Evolutionary conservation across 2,329 filamentous ascomycete species (phyloP), one percentile per base, ranked within the genome.

Genomic region (Thielaviopsis punctulata): DNA sequence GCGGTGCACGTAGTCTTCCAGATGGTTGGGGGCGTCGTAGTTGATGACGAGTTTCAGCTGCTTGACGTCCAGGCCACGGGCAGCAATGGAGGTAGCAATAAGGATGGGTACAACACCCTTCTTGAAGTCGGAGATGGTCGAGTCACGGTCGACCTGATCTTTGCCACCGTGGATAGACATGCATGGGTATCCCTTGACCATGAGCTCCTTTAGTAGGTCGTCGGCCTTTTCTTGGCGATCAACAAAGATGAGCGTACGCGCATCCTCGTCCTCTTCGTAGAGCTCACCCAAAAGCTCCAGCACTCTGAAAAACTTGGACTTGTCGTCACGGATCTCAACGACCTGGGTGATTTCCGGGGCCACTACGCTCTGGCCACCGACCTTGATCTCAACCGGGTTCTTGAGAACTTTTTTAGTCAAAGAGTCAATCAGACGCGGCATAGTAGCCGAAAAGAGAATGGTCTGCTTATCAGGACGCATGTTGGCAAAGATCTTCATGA

Each of bases 1-100:
- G 57, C 92, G 83, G 65, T 95, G 92, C 41, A 96, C 90, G 61
- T 96, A 96, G 62, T 96, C 92, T 67, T 98, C 92, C 56, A 95
- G 68, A 67, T 96, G 89, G 61, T 94, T 94, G 1, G 89, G 90
- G 1, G 84, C 86, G 62, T 95, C 89, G 63, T 87, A 95, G 67
- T 96, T 96, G 68, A 98, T 82, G 51, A 98, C 92, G 27, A 96
- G 75, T 65, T 93, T 95, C 30, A 98, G 73, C 64, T 94, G 87
- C 67, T 95, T 95, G 45, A 98, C 90, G 64, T 98, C 92, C 41
- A 98, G 72, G 56, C 92, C 92, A 65, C 92, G 85, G 49, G 92
- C 92, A 39, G 92, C 92, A 54, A 98, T 87, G 10, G 90, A 95
- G 0, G 92, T 98, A 10, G 92, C 92, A 61, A 96, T 84, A 62